Evolutionary conservation across 1,139 yeast genomes (phyloP), one percentile per base, ranked within the genome.

Genomic region (Scheffersomyces titani): DNA sequence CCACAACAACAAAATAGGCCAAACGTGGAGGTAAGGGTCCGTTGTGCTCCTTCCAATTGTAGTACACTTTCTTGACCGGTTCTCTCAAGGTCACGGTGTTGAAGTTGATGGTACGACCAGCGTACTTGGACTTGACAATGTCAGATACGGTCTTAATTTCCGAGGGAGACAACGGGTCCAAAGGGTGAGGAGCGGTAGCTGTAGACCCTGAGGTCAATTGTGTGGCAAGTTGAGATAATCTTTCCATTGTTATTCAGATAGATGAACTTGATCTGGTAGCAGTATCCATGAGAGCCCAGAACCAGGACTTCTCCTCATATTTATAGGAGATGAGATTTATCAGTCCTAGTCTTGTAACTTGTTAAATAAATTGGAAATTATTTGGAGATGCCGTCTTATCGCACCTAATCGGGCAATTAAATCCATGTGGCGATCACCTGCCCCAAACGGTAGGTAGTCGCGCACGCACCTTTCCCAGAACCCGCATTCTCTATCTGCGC

Each of bases 81-180:
- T 89, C 96, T 67, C 84, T 81, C 58, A 89, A 76, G 30, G 92
- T 85, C 61, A 89, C 78, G 44, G 91, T 87, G 72, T 89, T 89
- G 80, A 88, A 89, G 49, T 78, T 69, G 59, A 87, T 73, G 11
- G 67, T 63, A 63, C 77, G 78, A 44, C 84, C 87, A 48, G 77
- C 66, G 67, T 79, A 84, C 57, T 79, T 68, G 51, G 72, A 70
- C 70, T 77, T 82, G 59, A 87, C 72, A 48, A 84, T 70, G 46
- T 66, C 65, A 21, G 83, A 77, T 45, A 76, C 79, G 13, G 78
- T 76, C 61, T 75, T 73, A 61, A 80, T 80, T 74, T 89, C 94
- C 55, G 70, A 80, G 21, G 85, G 80, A 50, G 88, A 74, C 61
- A 89, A 81, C 13, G 92, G 93, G 72, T 89, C 94, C 66, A 89